Evolutionary conservation across 768 basidiomycete species (phyloP).

Genomic region (Daedaleopsis sinensis): DNA sequence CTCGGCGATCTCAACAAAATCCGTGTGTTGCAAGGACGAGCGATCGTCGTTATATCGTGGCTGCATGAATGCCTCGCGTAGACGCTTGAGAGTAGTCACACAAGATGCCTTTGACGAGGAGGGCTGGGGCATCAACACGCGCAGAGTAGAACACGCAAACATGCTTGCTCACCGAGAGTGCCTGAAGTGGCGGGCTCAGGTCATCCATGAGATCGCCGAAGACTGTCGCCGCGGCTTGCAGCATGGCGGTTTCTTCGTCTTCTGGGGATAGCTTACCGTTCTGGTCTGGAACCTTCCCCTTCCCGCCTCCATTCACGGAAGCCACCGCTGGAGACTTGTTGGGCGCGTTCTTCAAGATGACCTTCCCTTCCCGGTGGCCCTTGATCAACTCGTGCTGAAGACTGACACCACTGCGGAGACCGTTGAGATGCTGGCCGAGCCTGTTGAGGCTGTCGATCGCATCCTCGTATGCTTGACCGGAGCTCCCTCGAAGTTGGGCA

Average conservation of each 20-base stretch:
- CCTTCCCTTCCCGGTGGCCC: slow-evolving; percentile 52
- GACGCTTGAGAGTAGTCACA: slow-evolving; percentile 57
- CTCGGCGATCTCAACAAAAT: slow-evolving; percentile 66
- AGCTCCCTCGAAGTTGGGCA: slow-evolving; percentile 27
- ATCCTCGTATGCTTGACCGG: slow-evolving; percentile 75
- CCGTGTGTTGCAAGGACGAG: slow-evolving; percentile 31
- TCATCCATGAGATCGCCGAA: slow-evolving; percentile 83
- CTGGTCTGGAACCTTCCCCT: slow-evolving; percentile 21
- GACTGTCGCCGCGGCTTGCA: slow-evolving; percentile 67
- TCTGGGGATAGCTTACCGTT: not conserved
- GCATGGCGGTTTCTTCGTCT: slow-evolving; percentile 44
- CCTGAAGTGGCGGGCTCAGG: slow-evolving; percentile 74
- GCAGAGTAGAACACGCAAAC: not conserved
- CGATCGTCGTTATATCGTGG: slow-evolving; percentile 30
- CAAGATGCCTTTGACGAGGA: slow-evolving; percentile 54
- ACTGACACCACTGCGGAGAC: slow-evolving; percentile 80
- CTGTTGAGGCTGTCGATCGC: slow-evolving; percentile 86
- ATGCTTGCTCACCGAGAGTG: slow-evolving; percentile 59
- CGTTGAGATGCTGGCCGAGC: slow-evolving; percentile 92
- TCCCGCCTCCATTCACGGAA: slow-evolving; percentile 16
- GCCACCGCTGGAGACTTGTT: not conserved
- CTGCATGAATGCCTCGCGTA: slow-evolving; percentile 66
- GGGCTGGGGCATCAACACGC: not conserved
- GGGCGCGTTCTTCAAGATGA: slow-evolving; percentile 34
- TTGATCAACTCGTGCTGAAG: slow-evolving; percentile 83